These are phyloP conservation scores for Zancudomyces culisetae DNA, from an alignment of 371 early-diverging fungal species.

Conservation along the genomic window DNA sequence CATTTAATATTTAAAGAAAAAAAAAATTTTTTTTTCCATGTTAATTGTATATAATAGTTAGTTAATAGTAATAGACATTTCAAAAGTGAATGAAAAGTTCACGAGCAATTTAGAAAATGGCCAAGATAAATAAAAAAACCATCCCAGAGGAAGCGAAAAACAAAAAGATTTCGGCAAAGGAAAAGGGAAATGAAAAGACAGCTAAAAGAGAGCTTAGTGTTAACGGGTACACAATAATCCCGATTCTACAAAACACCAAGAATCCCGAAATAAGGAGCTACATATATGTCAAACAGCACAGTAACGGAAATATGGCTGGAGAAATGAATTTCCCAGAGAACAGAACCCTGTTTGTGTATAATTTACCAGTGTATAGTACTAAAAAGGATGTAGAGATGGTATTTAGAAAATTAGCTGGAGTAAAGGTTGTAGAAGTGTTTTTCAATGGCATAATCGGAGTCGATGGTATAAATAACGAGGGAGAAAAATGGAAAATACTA, in stretches of 20 bases:
- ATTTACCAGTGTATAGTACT: conserved; percentile 66
- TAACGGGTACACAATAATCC: background rate
- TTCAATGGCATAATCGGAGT: conserved; percentile 26
- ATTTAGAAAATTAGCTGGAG: conserved; percentile 46
- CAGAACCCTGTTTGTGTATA: conserved; percentile 59
- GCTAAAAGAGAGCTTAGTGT: background rate
- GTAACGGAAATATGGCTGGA: conserved; percentile 25
- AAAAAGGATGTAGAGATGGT: conserved; percentile 47
- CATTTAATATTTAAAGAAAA: too few relatives aligned
- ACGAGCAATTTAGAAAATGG: too few relatives aligned
- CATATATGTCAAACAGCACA: conserved; percentile 53
- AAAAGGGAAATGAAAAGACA: background rate
- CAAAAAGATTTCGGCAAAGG: too few relatives aligned
- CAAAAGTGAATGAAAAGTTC: too few relatives aligned
- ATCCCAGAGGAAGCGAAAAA: too few relatives aligned
- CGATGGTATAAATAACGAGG: conserved; percentile 18
- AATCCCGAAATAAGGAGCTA: conserved; percentile 29
- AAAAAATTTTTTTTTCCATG: too few relatives aligned
- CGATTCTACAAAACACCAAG: background rate
- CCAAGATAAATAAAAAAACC: too few relatives aligned
- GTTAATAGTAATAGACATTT: too few relatives aligned
- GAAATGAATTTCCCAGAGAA: conserved; percentile 28
- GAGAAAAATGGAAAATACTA: background rate
- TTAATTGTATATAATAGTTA: too few relatives aligned
- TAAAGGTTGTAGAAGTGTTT: conserved; percentile 37